phyloP scores from a whole-genome alignment of 2,329 filamentous ascomycete genomes.

The Colletotrichum higginsianum region DNA sequence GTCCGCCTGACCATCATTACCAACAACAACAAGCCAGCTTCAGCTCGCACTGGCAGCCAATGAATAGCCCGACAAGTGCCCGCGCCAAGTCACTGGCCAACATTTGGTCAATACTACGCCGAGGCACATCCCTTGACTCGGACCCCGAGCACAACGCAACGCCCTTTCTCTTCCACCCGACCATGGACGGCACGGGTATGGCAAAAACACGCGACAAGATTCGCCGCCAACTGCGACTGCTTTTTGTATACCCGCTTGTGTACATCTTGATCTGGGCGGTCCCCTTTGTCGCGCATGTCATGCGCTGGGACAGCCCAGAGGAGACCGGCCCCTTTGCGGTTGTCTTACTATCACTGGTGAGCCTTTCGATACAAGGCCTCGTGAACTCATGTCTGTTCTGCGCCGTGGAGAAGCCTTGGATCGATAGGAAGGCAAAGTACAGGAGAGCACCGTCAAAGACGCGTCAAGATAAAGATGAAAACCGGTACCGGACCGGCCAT shows the following conservation, averaged over 20 bases:
- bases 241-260: conserved; percentile 83
- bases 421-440: conserved; percentile 25
- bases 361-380: conserved; percentile 75
- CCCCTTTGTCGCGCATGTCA: conserved; percentile 76
- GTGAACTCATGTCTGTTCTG: conserved; percentile 79
- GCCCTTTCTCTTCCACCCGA: conserved; percentile 40
- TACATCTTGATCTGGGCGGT: conserved; percentile 82
- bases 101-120: conserved; percentile 46
- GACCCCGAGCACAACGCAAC: conserved; percentile 37
- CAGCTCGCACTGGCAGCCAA: conserved; percentile 32
- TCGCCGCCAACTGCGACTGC: conserved; percentile 76
- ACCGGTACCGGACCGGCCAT: conserved; percentile 26
- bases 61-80: conserved; percentile 34
- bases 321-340: conserved; percentile 65
- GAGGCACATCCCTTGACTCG: conserved; percentile 39
- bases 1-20: not conserved
- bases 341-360: conserved; percentile 68
- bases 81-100: conserved; percentile 46
- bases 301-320: conserved; percentile 64
- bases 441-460: conserved; percentile 30
- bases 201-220: conserved; percentile 67
- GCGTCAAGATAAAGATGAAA: conserved; percentile 35
- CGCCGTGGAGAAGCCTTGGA: conserved; percentile 80
- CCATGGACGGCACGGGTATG: conserved; percentile 49
- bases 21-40: conserved; percentile 17